Evolutionary conservation across 129 eudicot genomes (phyloP).

Genomic region (Rutidosis leptorrhynchoides): DNA sequence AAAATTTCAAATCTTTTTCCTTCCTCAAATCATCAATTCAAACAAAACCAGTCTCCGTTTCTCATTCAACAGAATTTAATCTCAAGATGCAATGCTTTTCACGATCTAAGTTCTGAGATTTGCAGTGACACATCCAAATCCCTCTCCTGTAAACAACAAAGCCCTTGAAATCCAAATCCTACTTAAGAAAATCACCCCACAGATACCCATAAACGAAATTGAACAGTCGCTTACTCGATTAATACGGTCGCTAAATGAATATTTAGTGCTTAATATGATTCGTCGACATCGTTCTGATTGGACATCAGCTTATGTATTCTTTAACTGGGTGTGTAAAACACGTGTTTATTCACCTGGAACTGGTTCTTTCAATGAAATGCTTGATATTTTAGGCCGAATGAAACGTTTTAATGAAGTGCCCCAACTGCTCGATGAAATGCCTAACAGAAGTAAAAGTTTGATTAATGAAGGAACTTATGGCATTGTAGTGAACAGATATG

Average conservation of each 20-base stretch:
- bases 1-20: constrained; percentile 10
- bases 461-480: constrained; percentile 59
- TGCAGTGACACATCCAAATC: background rate
- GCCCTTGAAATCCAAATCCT: constrained; percentile 56
- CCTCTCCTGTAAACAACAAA: constrained; percentile 24
- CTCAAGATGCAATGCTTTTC: constrained; percentile 13
- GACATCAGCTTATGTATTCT: constrained; percentile 69
- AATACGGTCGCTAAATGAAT: constrained; percentile 36
- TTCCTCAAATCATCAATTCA: constrained; percentile 13
- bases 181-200: constrained; percentile 32
- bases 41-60: constrained; percentile 14
- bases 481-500: constrained; percentile 54
- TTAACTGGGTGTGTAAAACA: constrained; percentile 52
- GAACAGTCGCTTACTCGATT: constrained; percentile 38
- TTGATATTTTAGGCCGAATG: constrained; percentile 65
- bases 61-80: background rate
- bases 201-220: constrained; percentile 29
- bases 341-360: constrained; percentile 46
- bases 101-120: background rate
- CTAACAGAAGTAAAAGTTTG: constrained; percentile 37
- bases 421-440: constrained; percentile 93
- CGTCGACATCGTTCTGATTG: constrained; percentile 72
- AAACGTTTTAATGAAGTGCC: constrained; percentile 46
- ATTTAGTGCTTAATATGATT: constrained; percentile 61
- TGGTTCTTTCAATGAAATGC: constrained; percentile 52